These are phyloP conservation scores for Alliaria petiolata DNA, from an alignment of 345 rosid species.

Conservation along the genomic window DNA sequence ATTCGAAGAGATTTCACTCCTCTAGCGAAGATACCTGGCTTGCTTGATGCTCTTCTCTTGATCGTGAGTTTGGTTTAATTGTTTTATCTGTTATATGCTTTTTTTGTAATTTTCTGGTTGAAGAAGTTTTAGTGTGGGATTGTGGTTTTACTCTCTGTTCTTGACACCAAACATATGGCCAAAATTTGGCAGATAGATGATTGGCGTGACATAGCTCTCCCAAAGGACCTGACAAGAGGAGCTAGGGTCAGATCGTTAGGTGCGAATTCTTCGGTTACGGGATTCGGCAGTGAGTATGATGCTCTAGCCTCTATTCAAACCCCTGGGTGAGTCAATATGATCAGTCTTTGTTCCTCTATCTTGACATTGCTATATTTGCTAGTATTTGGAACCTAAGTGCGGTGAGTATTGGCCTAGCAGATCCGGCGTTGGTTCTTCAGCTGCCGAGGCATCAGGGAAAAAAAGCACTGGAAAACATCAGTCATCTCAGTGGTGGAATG, in stretches of 20 bases:
- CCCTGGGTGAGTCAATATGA: slow-evolving; percentile 44
- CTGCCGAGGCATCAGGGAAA: slow-evolving; percentile 39
- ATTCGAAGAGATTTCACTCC: slow-evolving; percentile 74
- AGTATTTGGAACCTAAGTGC: slow-evolving; percentile 8
- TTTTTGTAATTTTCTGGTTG: not conserved
- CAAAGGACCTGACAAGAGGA: slow-evolving; percentile 54
- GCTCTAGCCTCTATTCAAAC: slow-evolving; percentile 46
- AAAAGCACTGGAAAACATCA: slow-evolving; percentile 49
- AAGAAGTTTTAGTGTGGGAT: not conserved
- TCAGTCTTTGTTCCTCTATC: not conserved
- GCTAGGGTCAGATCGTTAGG: slow-evolving; percentile 72
- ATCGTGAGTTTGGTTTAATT: slow-evolving; percentile 51
- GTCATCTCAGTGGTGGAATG: slow-evolving; percentile 77
- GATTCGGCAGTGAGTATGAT: slow-evolving; percentile 72
- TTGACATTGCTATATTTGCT: not conserved
- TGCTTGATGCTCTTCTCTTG: slow-evolving; percentile 93
- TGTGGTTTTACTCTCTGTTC: not conserved
- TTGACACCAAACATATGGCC: not conserved
- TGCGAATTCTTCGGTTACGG: slow-evolving; percentile 58
- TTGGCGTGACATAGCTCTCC: slow-evolving; percentile 84
- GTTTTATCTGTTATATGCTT: not conserved
- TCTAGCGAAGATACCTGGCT: slow-evolving; percentile 88
- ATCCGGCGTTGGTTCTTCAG: slow-evolving; percentile 39
- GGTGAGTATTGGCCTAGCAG: slow-evolving; percentile 41
- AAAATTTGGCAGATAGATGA: slow-evolving; percentile 74